A percentile compares a stretch with the other conserved stretches of the same genome.
These are phyloP conservation scores for Alternaria hordeiaustralica DNA, from an alignment of 2,329 filamentous ascomycete species.

Conservation along the genomic window DNA sequence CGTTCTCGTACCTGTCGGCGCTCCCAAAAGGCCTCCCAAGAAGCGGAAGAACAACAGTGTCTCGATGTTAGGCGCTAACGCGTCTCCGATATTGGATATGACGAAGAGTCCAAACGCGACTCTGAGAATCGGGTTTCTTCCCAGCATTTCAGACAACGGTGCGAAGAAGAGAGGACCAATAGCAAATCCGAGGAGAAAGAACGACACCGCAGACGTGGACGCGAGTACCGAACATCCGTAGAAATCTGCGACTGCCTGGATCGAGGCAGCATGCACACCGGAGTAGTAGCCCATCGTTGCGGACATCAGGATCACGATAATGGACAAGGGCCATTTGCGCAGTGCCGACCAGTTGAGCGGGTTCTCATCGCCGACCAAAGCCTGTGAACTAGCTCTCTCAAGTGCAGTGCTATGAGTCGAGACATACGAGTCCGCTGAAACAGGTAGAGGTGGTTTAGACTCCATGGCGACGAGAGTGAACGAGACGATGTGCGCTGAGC, in stretches of 20 bases:
- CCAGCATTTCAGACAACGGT: conserved; percentile 58
- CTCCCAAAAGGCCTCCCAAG: neutral
- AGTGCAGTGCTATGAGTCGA: neutral
- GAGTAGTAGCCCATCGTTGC: neutral
- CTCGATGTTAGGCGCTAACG: neutral
- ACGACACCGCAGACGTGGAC: conserved; percentile 21
- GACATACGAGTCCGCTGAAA: neutral
- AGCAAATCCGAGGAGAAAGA: conserved; percentile 53
- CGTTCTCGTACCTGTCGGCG: neutral
- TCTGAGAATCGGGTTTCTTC: neutral
- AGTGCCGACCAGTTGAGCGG: neutral
- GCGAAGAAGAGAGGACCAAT: conserved; percentile 55
- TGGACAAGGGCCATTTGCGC: neutral
- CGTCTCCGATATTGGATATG: neutral
- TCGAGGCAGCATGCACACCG: neutral
- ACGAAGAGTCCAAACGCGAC: neutral
- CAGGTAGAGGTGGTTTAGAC: neutral
- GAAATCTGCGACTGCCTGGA: neutral
- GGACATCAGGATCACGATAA: neutral
- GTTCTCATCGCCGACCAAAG: neutral
- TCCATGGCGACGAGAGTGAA: neutral
- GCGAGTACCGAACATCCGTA: neutral
- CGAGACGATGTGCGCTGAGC: neutral
- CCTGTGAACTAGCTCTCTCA: neutral
- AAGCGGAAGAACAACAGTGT: neutral